Evolutionary conservation across 768 basidiomycete genomes (phyloP), one percentile per base, ranked within the genome.

Genomic region (Gloeopeniophorella convolvens): DNA sequence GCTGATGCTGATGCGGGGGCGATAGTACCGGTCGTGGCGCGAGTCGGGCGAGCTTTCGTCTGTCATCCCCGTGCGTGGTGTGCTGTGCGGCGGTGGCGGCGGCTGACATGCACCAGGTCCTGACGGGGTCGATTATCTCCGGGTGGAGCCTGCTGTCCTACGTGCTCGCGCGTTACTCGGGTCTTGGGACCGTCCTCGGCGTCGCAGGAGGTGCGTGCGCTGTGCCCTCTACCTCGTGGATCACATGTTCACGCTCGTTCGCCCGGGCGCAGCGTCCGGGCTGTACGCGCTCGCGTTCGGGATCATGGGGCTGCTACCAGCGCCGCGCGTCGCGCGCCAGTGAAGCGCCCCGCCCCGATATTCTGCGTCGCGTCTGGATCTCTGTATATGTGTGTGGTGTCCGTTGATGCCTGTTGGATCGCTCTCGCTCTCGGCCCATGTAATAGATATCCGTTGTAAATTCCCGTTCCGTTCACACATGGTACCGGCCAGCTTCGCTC

Each of bases 21-120:
- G n/a, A n/a, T 61, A 89, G 87, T 89, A 85, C 60, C 79, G 73
- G 40, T 76, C 77, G 13, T 89, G 87, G 87, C 72, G 82, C 58
- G 70, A 84, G 57, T 87, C 85, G 4, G 80, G 80, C 18, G 67
- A 79, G 18, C 66, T 89, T 26, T 84, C 84, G 1, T 75, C 72
- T 2, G 76, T 84, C 8, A 85, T 89, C 56, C 86, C 85, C 26
- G 76, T 70, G 37, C 18, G 65, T 56, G 12, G 9, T n/a, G n/a
- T n/a, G n/a, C n/a, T n/a, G n/a, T n/a, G n/a, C n/a, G n/a, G n/a
- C n/a, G n/a, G n/a, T n/a, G n/a, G n/a, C n/a, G n/a, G n/a, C n/a
- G n/a, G n/a, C n/a, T 27, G 4, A 5, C 10, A 4, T n/a, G 20
- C 45, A n/a, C n/a, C n/a, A 70, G 69, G 55, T 79, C 16, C 62